Evolutionary conservation across 1,284 basidiomycete species (phyloP).

Genomic region (Cutaneotrichosporon dermatis): DNA sequence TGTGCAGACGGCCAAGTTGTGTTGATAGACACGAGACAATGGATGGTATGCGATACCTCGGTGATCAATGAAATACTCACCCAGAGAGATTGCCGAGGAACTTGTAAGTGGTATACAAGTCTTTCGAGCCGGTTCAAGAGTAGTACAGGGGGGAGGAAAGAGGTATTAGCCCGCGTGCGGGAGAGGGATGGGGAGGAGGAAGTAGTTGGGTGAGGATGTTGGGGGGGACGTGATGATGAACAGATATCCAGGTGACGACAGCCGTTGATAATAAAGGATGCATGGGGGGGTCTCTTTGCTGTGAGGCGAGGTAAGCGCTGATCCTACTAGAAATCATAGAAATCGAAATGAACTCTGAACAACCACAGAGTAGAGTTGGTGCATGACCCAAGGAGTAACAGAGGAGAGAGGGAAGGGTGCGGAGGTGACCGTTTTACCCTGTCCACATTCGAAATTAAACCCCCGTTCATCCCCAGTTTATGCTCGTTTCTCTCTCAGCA

Average conservation of each 20-base stretch:
- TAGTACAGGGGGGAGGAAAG: neutral
- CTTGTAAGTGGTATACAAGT: neutral
- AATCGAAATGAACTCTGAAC: neutral
- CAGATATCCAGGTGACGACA: too few species aligned
- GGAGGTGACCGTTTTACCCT: too few species aligned
- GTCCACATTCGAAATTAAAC: neutral
- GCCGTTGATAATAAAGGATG: neutral
- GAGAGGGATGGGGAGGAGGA: neutral
- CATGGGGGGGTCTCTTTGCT: neutral
- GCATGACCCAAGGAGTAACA: neutral
- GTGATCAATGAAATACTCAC: too few species aligned
- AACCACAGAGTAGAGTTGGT: too few species aligned
- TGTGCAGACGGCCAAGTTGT: too few species aligned
- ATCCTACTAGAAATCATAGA: neutral
- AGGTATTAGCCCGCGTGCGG: neutral
- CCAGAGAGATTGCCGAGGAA: too few species aligned
- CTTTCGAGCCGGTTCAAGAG: too few species aligned
- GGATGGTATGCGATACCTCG: too few species aligned
- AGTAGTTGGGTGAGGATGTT: neutral
- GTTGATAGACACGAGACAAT: too few species aligned
- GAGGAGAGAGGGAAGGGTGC: neutral
- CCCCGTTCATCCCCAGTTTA: too few species aligned
- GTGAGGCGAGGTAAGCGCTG: slow-evolving; percentile 9
- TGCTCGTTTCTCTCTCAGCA: too few species aligned
- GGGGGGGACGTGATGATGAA: neutral